phyloP scores from a whole-genome alignment of 2,329 filamentous ascomycete species.

The Bretziella fagacearum region DNA sequence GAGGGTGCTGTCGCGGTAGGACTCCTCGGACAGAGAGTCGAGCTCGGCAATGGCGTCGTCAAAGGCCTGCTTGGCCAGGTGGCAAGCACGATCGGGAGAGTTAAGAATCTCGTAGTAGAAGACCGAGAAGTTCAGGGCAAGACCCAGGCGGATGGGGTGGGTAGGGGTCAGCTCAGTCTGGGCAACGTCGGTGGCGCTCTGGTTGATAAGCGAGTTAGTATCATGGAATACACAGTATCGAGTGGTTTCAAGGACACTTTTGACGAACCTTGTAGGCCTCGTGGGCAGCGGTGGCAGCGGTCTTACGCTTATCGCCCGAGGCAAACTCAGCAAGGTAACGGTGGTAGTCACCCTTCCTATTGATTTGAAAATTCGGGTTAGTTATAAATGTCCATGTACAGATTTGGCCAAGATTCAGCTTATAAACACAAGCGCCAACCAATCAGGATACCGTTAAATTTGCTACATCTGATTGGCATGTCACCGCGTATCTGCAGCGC shows the following conservation, averaged over 20 bases:
- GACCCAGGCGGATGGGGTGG: constrained; percentile 92
- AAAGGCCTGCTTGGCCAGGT: constrained; percentile 97
- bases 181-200: constrained; percentile 96
- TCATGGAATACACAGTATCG: not conserved
- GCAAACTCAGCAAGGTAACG: constrained; percentile 90
- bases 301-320: constrained; percentile 81
- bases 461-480: no score
- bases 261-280: constrained; percentile 86
- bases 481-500: no score
- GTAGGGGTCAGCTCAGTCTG: constrained; percentile 95
- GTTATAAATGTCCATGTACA: no score
- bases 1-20: constrained; percentile 95
- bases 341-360: constrained; percentile 94
- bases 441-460: no score
- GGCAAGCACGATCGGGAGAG: constrained; percentile 93
- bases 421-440: no score
- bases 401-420: no score
- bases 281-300: constrained; percentile 68
- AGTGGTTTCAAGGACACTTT: no score
- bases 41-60: constrained; percentile 98
- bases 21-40: constrained; percentile 93
- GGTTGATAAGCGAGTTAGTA: constrained; percentile 17
- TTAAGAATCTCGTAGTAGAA: constrained; percentile 99
- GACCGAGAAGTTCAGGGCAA: constrained; percentile 97
- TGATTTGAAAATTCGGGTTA: not conserved